Base-by-base conservation (phyloP, 140 eudicot genomes). In the Stevia rebaudiana region DNA sequence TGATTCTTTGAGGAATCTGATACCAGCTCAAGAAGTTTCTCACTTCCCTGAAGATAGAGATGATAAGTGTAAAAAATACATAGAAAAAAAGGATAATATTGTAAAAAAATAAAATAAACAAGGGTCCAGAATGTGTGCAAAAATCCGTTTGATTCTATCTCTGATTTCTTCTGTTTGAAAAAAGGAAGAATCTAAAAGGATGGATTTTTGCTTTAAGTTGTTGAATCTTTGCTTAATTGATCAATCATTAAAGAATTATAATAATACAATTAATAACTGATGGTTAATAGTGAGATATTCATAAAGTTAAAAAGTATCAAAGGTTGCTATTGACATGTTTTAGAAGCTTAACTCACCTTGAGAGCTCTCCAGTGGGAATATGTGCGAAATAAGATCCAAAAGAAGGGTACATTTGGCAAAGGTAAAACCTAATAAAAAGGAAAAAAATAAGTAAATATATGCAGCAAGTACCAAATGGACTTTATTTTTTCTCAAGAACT, bases 351-450 rank as follows among this genome's bases (percentile, higher is more conserved):
- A 48, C 82, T 64, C 58, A 88, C 99, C 94, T 94, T 78, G 40
- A 75, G 81, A 72, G 99, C 99, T 77, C 88, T 84, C 97, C 95
- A 94, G 74, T 88, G 94, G 57, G 97, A 88, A 73, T 88, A 88
- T 3, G 95, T 62, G 40, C 97, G 99, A 63, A 84, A 88, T 44
- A 86, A 81, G 47, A 81, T 71, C 97, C 99, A 94, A 68, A 94
- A 94, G 82, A 94, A 94, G 11, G 99, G 95, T 70, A 94, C 83
- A 67, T 94, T 94, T 28, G 99, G 99, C 81, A 88, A 73, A 39
- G 97, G 97, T 50, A 94, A 75, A 70, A 94, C 94, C 99, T 92
- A 77, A 51, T 58, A 5, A 31, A 30, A 28, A 13, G 10, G 30
- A 31, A 53, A 28, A 11, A 21, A 46, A 28, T 12, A n/a, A 39